Conservation (phyloP, 495 filamentous ascomycete species). For the Trichodelitschia bisporula region DNA sequence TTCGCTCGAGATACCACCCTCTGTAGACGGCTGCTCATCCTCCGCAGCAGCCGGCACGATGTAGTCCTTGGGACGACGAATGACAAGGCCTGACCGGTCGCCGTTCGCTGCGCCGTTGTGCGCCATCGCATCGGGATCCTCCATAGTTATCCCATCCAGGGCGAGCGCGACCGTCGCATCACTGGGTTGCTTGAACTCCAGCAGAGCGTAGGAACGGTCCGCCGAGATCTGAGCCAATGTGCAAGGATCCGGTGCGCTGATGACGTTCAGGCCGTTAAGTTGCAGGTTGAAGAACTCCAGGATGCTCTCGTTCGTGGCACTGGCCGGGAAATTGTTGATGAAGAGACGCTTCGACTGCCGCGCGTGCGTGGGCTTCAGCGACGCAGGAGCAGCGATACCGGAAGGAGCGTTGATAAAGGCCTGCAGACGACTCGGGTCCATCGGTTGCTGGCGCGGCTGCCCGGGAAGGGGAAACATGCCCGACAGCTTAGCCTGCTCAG, state of each 20-base stretch:
- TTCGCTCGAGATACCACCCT: constrained; percentile 49
- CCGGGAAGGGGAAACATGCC: constrained; percentile 96
- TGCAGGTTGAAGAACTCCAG: constrained; percentile 86
- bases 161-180: constrained; percentile 85
- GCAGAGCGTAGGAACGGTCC: constrained; percentile 52
- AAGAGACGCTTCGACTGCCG: constrained; percentile 83
- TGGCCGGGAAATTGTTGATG: constrained; percentile 51
- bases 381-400: constrained; percentile 43
- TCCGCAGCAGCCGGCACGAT: constrained; percentile 70
- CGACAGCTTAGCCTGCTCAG: constrained; percentile 97
- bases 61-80: constrained; percentile 89
- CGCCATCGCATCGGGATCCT: constrained; percentile 27
- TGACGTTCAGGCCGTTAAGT: constrained; percentile 79
- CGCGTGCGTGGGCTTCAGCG: constrained; percentile 77
- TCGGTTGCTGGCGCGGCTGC: constrained; percentile 81
- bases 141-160: constrained; percentile 73
- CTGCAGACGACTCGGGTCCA: constrained; percentile 86
- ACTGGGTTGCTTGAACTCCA: constrained; percentile 71
- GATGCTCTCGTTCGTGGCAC: constrained; percentile 42
- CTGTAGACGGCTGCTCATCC: constrained; percentile 49
- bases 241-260: constrained; percentile 65
- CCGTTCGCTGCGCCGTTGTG: constrained; percentile 20
- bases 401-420: constrained; percentile 84
- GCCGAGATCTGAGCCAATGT: constrained; percentile 61
- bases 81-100: constrained; percentile 37